A percentile compares a stretch with the other conserved stretches of the same genome.
phyloP scores from a whole-genome alignment of 768 basidiomycete species.

The Epithele typhae region DNA sequence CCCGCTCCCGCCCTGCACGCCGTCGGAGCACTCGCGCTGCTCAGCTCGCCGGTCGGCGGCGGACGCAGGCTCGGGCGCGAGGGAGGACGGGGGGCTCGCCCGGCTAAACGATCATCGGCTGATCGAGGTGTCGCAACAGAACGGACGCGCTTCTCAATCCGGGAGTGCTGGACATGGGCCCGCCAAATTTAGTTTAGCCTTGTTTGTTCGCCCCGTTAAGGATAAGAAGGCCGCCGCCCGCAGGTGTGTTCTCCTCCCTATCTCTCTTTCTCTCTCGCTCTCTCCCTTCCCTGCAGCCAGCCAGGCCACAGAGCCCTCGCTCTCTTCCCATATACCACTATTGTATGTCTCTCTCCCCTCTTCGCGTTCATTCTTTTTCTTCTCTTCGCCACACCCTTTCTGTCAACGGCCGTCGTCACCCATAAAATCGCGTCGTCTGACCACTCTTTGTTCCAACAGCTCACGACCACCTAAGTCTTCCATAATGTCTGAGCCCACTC shows the following conservation, averaged over 20 bases:
- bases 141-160: constrained; percentile 14
- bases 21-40: neutral
- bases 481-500: constrained; percentile 80
- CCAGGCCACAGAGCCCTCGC: constrained; percentile 42
- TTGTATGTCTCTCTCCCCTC: constrained; percentile 31
- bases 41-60: no score
- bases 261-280: constrained; percentile 31
- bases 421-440: constrained; percentile 17
- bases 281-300: constrained; percentile 24
- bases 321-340: constrained; percentile 55
- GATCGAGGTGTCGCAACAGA: constrained; percentile 17
- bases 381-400: constrained; percentile 5
- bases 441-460: constrained; percentile 36
- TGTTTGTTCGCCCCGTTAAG: constrained; percentile 33
- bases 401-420: constrained; percentile 6
- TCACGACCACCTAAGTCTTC: constrained; percentile 44
- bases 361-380: constrained; percentile 11
- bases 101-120: constrained; percentile 9
- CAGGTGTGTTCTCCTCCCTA: constrained; percentile 24
- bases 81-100: constrained; percentile 1
- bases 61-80: neutral
- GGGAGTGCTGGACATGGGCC: constrained; percentile 16
- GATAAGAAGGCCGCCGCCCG: constrained; percentile 32
- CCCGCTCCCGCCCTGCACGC: neutral
- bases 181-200: constrained; percentile 29